Evolutionary conservation across 106 monocot species (phyloP), one percentile per base, ranked within the genome.

Genomic region (Dendrobium officinale): DNA sequence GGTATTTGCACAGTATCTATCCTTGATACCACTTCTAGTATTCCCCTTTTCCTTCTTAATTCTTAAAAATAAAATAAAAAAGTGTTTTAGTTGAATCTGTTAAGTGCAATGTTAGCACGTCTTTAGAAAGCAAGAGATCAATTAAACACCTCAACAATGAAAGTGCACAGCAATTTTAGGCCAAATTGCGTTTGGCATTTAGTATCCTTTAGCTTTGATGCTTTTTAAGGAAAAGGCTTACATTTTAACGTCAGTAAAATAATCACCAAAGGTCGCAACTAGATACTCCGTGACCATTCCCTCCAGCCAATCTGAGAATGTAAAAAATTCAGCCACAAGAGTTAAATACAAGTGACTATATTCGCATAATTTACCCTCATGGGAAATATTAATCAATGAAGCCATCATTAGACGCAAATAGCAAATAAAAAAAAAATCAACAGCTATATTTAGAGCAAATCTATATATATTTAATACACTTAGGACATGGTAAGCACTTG

Each of bases 211-310:
- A 9, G 42, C 74, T 42, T 19, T 44, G 29, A 42, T 74, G 7
- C 43, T 74, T 42, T 3, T 51, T 4, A 51, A 76, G 13, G 8
- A 76, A 77, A 77, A 54, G 73, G 27, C 91, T 92, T 91, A 99
- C 98, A 87, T 80, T 89, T 99, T 99, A n/a, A 99, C 86, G 82
- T 99, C 98, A n/a, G 47, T 77, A 68, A 91, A 99, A 87, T 99
- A 99, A 87, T 99, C 98, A 77, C 76, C 87, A 82, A 95, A 90
- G 20, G 90, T 93, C 75, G 90, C 90, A 80, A 88, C 90, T 42
- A 93, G 86, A 83, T 88, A 93, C 75, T 93, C 93, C 15, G 93
- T 90, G 26, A 93, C 93, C 78, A 87, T 72, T 72, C 93, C 93
- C 18, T 93, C 93, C 47, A 29, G 43, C 93, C 93, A 93, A 85